Base-by-base conservation (phyloP, 192 early-diverging fungal genomes). In the Phlyctochytrium planicorne region DNA sequence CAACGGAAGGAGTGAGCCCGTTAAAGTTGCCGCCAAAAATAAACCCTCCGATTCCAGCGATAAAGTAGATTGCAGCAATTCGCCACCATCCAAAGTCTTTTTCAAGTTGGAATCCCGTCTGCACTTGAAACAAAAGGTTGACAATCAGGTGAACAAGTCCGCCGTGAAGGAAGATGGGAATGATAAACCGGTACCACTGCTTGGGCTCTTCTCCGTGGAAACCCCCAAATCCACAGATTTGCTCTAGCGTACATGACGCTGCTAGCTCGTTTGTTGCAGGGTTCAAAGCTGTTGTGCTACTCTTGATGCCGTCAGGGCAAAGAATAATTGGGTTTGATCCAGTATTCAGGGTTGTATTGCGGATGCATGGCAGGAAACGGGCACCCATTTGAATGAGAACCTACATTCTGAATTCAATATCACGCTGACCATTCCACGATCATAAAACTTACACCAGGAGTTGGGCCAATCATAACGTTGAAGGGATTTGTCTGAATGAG, bases 391-490 rank as follows among this genome's bases (percentile, higher is more conserved):
- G 71, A 34, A 94, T 78, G 0, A 82, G 73, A 87, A 81, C n/a
- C n/a, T n/a, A n/a, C n/a, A n/a, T n/a, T n/a, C n/a, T n/a, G n/a
- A n/a, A n/a, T n/a, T n/a, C n/a, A n/a, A n/a, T n/a, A n/a, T n/a
- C n/a, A n/a, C n/a, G n/a, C n/a, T n/a, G n/a, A n/a, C n/a, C n/a
- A n/a, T n/a, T n/a, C n/a, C n/a, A n/a, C n/a, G n/a, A n/a, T n/a
- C n/a, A n/a, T n/a, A n/a, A n/a, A n/a, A n/a, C n/a, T n/a, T n/a
- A n/a, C 80, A 3, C 80, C 80, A 2, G 82, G 36, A 1, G 77
- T 63, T 4, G 92, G 92, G 3, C 93, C 93, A 71, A 94, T 91
- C 87, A 95, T 89, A 63, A 81, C 84, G 65, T 94, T 94, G 65
- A 90, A 84, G 0, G 89, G 87, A 25, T 74, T 78, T 0, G 84